Percentiles rank a stretch among this genome's conserved stretches.
Conservation (phyloP, 805 yeast species). For the Ogataea glucozyma region DNA sequence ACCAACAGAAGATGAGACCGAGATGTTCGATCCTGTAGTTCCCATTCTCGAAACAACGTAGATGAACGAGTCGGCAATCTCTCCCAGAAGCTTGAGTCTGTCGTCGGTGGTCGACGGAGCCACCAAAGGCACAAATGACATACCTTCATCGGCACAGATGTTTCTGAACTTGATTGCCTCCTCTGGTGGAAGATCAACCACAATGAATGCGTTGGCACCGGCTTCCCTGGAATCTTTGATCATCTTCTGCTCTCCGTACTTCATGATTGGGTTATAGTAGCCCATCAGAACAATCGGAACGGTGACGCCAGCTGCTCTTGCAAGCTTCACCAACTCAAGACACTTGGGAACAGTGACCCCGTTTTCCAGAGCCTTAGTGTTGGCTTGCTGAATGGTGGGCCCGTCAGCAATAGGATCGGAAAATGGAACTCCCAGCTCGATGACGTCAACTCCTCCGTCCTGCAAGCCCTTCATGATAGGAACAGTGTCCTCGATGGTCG, state of each 20-base stretch:
- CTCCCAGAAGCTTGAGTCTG: slow-evolving; percentile 73
- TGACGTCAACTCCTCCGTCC: slow-evolving; percentile 92
- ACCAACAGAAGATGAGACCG: slow-evolving; percentile 62
- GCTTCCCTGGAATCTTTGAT: slow-evolving; percentile 76
- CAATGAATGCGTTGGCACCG: slow-evolving; percentile 93
- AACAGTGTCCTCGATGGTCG: slow-evolving; percentile 82
- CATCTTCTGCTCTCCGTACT: slow-evolving; percentile 85
- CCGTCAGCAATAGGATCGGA: slow-evolving; percentile 99
- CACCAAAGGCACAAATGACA: slow-evolving; percentile 88
- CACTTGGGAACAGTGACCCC: slow-evolving; percentile 73
- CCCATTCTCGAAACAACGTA: slow-evolving; percentile 99
- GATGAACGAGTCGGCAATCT: slow-evolving; percentile 91
- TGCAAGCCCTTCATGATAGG: slow-evolving; percentile 87
- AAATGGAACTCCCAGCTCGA: slow-evolving; percentile 95
- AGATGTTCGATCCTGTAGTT: slow-evolving; percentile 84
- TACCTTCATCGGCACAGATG: slow-evolving; percentile 62
- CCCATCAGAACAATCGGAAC: slow-evolving; percentile 96
- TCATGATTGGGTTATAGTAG: slow-evolving; percentile 90
- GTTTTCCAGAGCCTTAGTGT: slow-evolving; percentile 76
- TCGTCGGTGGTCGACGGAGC: slow-evolving; percentile 97
- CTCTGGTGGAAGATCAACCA: slow-evolving; percentile 97
- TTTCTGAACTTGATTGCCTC: slow-evolving; percentile 88
- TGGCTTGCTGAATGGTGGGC: slow-evolving; percentile 91
- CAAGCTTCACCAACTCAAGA: slow-evolving; percentile 69
- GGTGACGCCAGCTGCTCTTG: slow-evolving; percentile 80